phyloP scores from a whole-genome alignment of 2,329 filamentous ascomycete genomes.

The Talaromyces sp. region DNA sequence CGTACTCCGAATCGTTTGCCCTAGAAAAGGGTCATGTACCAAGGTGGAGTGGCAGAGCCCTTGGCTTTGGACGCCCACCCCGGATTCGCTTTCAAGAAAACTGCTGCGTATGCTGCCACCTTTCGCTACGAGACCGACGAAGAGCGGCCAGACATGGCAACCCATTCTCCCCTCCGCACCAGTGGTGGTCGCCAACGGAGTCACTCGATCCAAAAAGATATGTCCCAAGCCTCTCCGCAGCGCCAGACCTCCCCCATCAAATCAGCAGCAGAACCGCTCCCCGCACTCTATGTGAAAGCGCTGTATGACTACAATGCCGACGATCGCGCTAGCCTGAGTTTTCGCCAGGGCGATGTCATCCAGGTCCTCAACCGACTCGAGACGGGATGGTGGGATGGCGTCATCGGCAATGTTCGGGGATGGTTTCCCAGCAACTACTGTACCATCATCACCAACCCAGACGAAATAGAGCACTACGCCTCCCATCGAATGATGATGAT shows the following conservation, averaged over 20 bases:
- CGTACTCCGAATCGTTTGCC: not conserved
- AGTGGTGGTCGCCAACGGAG: conserved; percentile 32
- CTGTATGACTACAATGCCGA: conserved; percentile 98
- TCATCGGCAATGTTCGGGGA: conserved; percentile 92
- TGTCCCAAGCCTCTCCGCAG: conserved; percentile 24
- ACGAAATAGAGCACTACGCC: conserved; percentile 65
- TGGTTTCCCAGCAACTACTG: conserved; percentile 99
- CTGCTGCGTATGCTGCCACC: conserved; percentile 37
- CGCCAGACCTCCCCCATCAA: conserved; percentile 31
- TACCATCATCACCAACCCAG: conserved; percentile 72
- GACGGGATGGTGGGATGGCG: conserved; percentile 99
- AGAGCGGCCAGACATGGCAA: conserved; percentile 29
- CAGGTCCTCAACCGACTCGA: conserved; percentile 98
- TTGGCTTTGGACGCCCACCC: conserved; percentile 33
- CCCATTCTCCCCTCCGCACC: conserved; percentile 26
- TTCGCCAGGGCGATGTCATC: conserved; percentile 94
- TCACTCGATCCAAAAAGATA: conserved; percentile 25
- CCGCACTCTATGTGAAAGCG: conserved; percentile 79
- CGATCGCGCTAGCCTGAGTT: conserved; percentile 93
- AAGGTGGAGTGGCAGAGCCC: conserved; percentile 32
- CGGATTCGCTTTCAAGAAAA: conserved; percentile 34
- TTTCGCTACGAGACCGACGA: conserved; percentile 35
- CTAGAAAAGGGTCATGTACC: conserved; percentile 29
- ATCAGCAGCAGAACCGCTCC: conserved; percentile 38
- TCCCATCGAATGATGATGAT: conserved; percentile 47